Conservation (phyloP, 768 basidiomycete genomes). For the Coprinopsis cinerea region DNA sequence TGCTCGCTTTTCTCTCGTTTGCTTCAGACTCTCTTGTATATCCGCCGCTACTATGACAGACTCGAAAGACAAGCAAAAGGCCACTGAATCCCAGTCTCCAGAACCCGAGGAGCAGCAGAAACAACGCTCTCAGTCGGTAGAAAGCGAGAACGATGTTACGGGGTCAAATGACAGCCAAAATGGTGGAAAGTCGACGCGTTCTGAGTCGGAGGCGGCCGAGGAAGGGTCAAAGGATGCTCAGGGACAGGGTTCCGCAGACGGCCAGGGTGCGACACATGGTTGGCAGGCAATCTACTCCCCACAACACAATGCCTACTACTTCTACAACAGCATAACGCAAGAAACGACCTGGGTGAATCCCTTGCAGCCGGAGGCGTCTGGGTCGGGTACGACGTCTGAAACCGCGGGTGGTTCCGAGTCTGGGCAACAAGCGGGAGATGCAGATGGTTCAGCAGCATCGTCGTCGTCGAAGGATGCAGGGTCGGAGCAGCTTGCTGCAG, state of each 20-base stretch:
- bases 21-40: no score
- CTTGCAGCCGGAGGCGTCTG: constrained; percentile 31
- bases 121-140: neutral
- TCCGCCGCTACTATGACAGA: neutral
- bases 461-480: neutral
- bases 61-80: neutral
- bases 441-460: neutral
- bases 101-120: neutral
- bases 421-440: neutral
- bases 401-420: constrained; percentile 14
- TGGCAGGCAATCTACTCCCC: constrained; percentile 86
- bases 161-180: neutral
- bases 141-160: neutral
- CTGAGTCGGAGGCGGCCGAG: neutral
- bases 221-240: neutral
- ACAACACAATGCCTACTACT: constrained; percentile 78
- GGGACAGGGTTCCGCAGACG: neutral
- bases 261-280: constrained; percentile 16
- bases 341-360: constrained; percentile 87
- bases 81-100: neutral
- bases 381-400: neutral
- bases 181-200: neutral
- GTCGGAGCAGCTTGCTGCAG: neutral
- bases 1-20: no score
- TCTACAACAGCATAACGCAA: constrained; percentile 67